Base-by-base conservation (phyloP, 495 filamentous ascomycete species). In the Beverwykella pulmonaria region DNA sequence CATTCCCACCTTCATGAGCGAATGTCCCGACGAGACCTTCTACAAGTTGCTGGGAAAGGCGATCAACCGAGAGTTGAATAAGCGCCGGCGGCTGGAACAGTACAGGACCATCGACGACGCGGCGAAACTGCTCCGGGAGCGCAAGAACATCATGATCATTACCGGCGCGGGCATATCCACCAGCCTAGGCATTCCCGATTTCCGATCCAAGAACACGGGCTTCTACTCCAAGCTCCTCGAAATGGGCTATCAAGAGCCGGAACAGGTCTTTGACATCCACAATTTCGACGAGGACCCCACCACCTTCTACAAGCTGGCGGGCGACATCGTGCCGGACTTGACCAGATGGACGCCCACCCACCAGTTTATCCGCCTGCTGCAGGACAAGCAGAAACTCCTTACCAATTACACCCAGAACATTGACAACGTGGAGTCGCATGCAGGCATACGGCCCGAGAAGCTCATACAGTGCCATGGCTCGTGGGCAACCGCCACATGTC, bases 381-480 rank as follows among this genome's bases (percentile, higher is more conserved):
- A 98, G 74, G 82, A 92, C 63, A 91, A 93, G 75, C 87, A 86
- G 22, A 96, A 96, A 73, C 85, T 98, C 20, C 82, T 97, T 53
- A 98, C 93, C 26, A 96, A 97, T 77, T 98, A 97, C 78, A 95
- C 93, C 1, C 94, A 98, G 75, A 98, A 98, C 75, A 98, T 98
- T 70, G 94, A 98, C 79, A 97, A 98, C 71, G 88, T 98, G 52
- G 94, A 98, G 74, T 86, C 85, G 32, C 87, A 90, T 60, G 94
- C 93, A 1, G 94, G 94, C 15, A 93, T 98, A 52, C 73, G 76
- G 6, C 82, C 86, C 0, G 89, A 93, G 36, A 96, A 96, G 63
- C 86, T 98, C 12, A 88, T 98, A 22, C 94, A 98, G 75, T 98
- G 94, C 73, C 94, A 98, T 69, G 94, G 94, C 54, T 94, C 90